Evolutionary conservation across 2,329 filamentous ascomycete species (phyloP), one percentile per base, ranked within the genome.

Genomic region (Sporothrix sp.): DNA sequence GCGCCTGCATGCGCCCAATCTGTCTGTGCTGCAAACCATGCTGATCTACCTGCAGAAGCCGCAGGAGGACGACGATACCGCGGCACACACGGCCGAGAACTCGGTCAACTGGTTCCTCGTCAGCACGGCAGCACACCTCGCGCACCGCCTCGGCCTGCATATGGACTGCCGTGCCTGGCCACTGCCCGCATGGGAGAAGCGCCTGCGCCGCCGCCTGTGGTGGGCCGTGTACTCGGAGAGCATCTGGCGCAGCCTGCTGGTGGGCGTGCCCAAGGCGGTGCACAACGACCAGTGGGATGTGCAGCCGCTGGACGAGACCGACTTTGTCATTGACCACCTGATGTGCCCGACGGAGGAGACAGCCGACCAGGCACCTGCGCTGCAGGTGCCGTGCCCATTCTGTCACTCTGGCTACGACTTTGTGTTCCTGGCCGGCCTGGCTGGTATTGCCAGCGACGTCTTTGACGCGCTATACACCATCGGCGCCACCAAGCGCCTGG

Each of bases 301-400:
- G 14, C 13, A 21, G 2, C 10, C 13, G 11, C 39, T 42, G 3
- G 23, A 16, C 21, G 25, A 25, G 5, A 16, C 14, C 23, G 48
- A 50, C n/a, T 35, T 43, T 27, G 23, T 43, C 39, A 44, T 50
- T 4, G 33, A 50, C 32, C 27, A 30, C 13, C 38, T 50, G 18
- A 18, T 35, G n/a, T 36, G 16, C 21, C 38, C 48, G 8, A 39
- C 27, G 27, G 39, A 42, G 39, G 39, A 42, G 23, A 42, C 39
- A 14, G 39, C 39, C 21, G 28, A 21, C 23, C 23, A 21, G 8
- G 21, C 9, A 9, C 23, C 39, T 14, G 39, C 23, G 2, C 39
- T 42, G 11, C 39, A 42, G 23, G 39, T 28, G 7, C 39, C 39
- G 13, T 42, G 39, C n/a, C 39, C 14, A 11, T 42, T 42, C 23